phyloP scores from a whole-genome alignment of 2,329 filamentous ascomycete genomes.

The Verticillium nonalfalfae region DNA sequence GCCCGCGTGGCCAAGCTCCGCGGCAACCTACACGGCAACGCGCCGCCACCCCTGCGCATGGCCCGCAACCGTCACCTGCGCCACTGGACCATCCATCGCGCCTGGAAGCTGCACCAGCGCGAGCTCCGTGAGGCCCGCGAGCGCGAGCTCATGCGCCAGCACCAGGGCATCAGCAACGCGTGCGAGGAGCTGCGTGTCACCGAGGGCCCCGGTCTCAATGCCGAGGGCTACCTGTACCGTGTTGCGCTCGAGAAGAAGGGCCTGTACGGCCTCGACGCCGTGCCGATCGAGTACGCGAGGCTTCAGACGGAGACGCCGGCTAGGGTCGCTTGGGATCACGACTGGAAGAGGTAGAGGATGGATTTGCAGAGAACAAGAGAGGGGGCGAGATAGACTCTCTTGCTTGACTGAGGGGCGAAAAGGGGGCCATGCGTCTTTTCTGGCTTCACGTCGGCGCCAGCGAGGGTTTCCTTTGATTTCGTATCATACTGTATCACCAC shows the following conservation, averaged over 20 bases:
- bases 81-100: conserved; percentile 98
- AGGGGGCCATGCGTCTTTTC: not conserved
- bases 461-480: not conserved
- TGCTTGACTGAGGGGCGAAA: not conserved
- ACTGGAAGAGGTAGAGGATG: conserved; percentile 62
- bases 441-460: not conserved
- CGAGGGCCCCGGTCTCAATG: conserved; percentile 47
- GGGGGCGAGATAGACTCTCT: too few species aligned
- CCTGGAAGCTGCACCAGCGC: conserved; percentile 77
- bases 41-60: conserved; percentile 72
- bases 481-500: not conserved
- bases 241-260: conserved; percentile 89
- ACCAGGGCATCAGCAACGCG: conserved; percentile 75
- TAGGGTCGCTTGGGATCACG: conserved; percentile 83
- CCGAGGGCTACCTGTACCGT: conserved; percentile 71
- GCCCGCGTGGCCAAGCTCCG: conserved; percentile 37
- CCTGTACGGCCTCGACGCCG: conserved; percentile 62
- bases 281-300: conserved; percentile 89
- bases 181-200: conserved; percentile 74
- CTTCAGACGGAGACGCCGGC: conserved; percentile 78
- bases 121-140: conserved; percentile 59
- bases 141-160: conserved; percentile 69
- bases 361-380: too few species aligned
- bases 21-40: conserved; percentile 41
- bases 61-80: conserved; percentile 80